phyloP scores from a whole-genome alignment of 2,329 filamentous ascomycete genomes.

The Ascocoryne sarcoides region DNA sequence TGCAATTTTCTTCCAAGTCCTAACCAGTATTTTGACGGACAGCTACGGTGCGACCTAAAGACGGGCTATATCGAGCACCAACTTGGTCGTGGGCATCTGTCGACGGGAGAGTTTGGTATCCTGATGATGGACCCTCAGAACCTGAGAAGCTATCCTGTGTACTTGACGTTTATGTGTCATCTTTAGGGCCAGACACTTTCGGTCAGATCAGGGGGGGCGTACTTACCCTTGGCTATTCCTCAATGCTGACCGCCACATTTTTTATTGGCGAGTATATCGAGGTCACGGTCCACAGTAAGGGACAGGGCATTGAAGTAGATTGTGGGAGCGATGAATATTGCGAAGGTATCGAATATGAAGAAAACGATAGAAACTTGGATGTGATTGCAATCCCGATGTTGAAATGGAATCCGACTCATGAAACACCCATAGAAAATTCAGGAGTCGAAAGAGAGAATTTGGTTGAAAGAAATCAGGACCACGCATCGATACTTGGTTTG shows the following conservation, averaged over 20 bases:
- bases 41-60: too few relatives aligned
- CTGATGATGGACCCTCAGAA: neutral
- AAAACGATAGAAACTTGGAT: too few relatives aligned
- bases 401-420: too few relatives aligned
- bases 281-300: neutral
- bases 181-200: neutral
- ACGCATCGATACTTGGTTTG: neutral
- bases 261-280: neutral
- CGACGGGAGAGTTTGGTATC: neutral
- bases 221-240: neutral
- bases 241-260: neutral
- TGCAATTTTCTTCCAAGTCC: too few relatives aligned
- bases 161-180: neutral
- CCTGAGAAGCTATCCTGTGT: neutral
- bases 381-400: too few relatives aligned
- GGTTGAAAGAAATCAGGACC: neutral
- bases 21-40: too few relatives aligned
- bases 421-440: too few relatives aligned
- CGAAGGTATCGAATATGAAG: too few relatives aligned
- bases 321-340: too few relatives aligned
- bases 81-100: constrained; percentile 14
- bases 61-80: constrained; percentile 5
- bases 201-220: neutral
- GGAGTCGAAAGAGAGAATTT: neutral
- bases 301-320: too few relatives aligned